Conservation (phyloP, 1,284 basidiomycete genomes). For the Sanghuangporus sanghuang region DNA sequence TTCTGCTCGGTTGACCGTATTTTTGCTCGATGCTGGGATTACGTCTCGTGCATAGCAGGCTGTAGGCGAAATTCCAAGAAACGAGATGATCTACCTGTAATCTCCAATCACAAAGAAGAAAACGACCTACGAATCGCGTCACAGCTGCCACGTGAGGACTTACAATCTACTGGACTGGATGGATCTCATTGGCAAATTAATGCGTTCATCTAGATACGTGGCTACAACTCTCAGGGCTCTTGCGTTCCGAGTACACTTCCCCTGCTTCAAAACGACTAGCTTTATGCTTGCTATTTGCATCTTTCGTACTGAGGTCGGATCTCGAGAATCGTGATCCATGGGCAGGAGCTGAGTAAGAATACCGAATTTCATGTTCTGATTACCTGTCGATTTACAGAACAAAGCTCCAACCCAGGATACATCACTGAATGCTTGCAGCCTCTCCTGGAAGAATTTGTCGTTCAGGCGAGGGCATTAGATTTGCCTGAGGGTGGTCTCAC, state of each 20-base stretch:
- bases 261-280: constrained; percentile 55
- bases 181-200: no score
- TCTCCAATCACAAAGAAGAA: constrained; percentile 40
- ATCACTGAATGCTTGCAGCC: constrained; percentile 8
- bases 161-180: not conserved
- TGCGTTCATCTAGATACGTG: constrained; percentile 40
- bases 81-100: constrained; percentile 23
- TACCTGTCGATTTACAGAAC: not conserved
- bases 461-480: not conserved
- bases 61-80: constrained; percentile 23
- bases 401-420: constrained; percentile 1
- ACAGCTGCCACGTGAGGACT: constrained; percentile 55
- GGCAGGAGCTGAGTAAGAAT: constrained; percentile 7
- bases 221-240: constrained; percentile 37
- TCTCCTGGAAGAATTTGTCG: constrained; percentile 6
- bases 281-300: constrained; percentile 47
- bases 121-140: constrained; percentile 50
- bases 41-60: constrained; percentile 32
- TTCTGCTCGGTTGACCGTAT: constrained; percentile 62
- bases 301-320: constrained; percentile 46
- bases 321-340: constrained; percentile 23
- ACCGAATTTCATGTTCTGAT: not conserved
- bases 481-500: not conserved
- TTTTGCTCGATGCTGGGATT: constrained; percentile 46
- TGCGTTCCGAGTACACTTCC: constrained; percentile 46